These are phyloP conservation scores for barley (Hordeum vulgare) DNA, from an alignment of 176 grass and related monocot species.

Conservation along the genomic window MorexV3_pseudomolecules_assembly NC_058522.1:502203545-502204044, in stretches of 20 bases:
- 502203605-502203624: conserved; percentile 98
- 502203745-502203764: background rate
- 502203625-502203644: conserved; percentile 94
- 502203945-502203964: background rate
- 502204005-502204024: conserved; percentile 2
- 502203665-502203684: background rate
- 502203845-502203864: background rate
- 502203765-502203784: background rate
- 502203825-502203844: background rate
- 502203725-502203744: background rate
- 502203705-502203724: background rate
- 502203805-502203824: background rate
- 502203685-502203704: background rate
- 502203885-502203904: background rate
- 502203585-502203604: conserved; percentile 78
- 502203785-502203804: background rate
- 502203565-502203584: conserved; percentile 92
- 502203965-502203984: background rate
- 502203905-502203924: background rate
- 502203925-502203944: background rate
- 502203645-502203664: background rate
- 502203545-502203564: conserved; percentile 98
- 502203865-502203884: conserved; percentile 19
- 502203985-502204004: background rate
- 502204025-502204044: background rate